Evolutionary conservation across 306 rosid genomes (phyloP), one percentile per base, ranked within the genome.

Genomic region (Sicyos baderoa): DNA sequence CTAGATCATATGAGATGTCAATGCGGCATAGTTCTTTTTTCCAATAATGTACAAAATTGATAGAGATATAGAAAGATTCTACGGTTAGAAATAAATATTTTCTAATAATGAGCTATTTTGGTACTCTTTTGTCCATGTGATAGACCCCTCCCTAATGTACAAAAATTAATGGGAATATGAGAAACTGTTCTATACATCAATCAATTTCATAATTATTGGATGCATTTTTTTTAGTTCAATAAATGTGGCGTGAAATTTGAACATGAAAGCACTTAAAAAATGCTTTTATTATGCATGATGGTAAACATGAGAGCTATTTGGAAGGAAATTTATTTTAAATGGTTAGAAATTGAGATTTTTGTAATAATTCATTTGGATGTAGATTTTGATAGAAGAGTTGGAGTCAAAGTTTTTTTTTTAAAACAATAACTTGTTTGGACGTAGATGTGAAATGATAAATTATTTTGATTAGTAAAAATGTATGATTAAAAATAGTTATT

Each of bases 21-120:
- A 3, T 25, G 29, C 3, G 3, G 29, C 29, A 25, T 25, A 25
- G 29, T 25, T 25, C 29, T 25, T 25, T 25, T 25, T 61, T 61
- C 4, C 48, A 61, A 32, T 59, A 59, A 59, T 59, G 47, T 60
- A 60, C 67, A 60, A 61, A 61, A n/a, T 16, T 61, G 18, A 61
- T n/a, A 35, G 67, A 16, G 49, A 32, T n/a, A 7, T 61, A 35
- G 14, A 61, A 35, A 32, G 7, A 9, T 61, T 61, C 10, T 16
- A 61, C 8, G 6, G 66, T 4, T 29, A 35, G 40, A 60, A 60
- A 32, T 61, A 9, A 35, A 35, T 13, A n/a, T 47, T 61, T n/a
- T 15, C 10, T 27, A 27, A 58, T 58, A 58, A 58, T 58, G 29
- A 29, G 19, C 4, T 14, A 15, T 40, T 58, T 6, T 15, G 0